phyloP scores from a whole-genome alignment of 1,284 basidiomycete genomes.

The Abortiporus biennis region DNA sequence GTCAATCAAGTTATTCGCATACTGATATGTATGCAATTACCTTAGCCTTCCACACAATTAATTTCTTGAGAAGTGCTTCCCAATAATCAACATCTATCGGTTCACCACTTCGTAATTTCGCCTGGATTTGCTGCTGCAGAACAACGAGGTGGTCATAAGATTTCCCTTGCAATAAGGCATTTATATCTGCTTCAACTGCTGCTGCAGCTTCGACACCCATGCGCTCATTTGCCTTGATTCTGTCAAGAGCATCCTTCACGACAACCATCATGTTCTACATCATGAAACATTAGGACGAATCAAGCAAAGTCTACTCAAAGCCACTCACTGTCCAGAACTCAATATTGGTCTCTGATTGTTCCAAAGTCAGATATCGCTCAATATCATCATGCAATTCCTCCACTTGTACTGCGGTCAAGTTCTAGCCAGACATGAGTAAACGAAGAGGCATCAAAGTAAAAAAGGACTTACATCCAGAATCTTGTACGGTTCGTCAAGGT shows the following conservation, averaged over 20 bases:
- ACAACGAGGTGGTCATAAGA: slow-evolving; percentile 77
- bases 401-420: slow-evolving; percentile 82
- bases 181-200: slow-evolving; percentile 79
- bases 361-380: slow-evolving; percentile 84
- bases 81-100: slow-evolving; percentile 98
- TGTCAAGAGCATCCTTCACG: slow-evolving; percentile 88
- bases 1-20: background rate
- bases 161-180: slow-evolving; percentile 71
- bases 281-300: slow-evolving; percentile 5
- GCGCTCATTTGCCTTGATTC: slow-evolving; percentile 53
- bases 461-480: slow-evolving; percentile 78
- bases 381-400: slow-evolving; percentile 95
- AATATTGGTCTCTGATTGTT: slow-evolving; percentile 80
- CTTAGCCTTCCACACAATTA: slow-evolving; percentile 99
- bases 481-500: slow-evolving; percentile 96
- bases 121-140: slow-evolving; percentile 83
- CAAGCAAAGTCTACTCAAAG: background rate
- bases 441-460: background rate
- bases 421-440: slow-evolving; percentile 48
- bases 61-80: slow-evolving; percentile 87
- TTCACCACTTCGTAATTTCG: slow-evolving; percentile 87
- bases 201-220: slow-evolving; percentile 62
- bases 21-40: slow-evolving; percentile 31
- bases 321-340: slow-evolving; percentile 93
- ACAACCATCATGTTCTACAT: slow-evolving; percentile 92